Conservation (phyloP, 139 green algal species). For the Asterochloris erici region DNA sequence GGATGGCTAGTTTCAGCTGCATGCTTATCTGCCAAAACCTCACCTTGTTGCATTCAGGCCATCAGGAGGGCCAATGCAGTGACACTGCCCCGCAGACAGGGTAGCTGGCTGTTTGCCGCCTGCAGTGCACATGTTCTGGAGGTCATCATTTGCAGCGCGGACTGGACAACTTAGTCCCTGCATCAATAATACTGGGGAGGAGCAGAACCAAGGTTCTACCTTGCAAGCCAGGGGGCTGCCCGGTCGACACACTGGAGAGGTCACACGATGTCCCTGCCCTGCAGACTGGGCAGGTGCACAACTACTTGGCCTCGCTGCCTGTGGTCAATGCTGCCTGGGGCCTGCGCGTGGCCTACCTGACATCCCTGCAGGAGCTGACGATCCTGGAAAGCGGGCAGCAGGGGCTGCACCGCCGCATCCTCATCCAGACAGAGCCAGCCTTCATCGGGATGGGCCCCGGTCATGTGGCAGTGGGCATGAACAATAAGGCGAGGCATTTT, state of each 20-base stretch:
- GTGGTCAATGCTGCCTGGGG: slow-evolving; percentile 47
- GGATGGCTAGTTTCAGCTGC: too few species aligned
- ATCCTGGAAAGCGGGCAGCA: slow-evolving; percentile 46
- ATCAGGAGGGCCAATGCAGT: too few species aligned
- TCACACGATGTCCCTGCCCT: background rate
- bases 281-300: slow-evolving; percentile 43
- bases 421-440: slow-evolving; percentile 60
- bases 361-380: slow-evolving; percentile 62
- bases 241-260: slow-evolving; percentile 40
- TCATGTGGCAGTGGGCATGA: slow-evolving; percentile 66
- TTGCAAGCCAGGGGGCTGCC: slow-evolving; percentile 39
- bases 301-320: slow-evolving; percentile 62
- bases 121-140: too few species aligned
- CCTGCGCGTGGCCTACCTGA: slow-evolving; percentile 43
- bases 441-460: slow-evolving; percentile 60
- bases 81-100: too few species aligned
- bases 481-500: slow-evolving; percentile 56
- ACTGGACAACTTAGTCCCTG: too few species aligned
- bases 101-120: too few species aligned
- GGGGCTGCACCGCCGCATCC: background rate
- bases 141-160: too few species aligned
- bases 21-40: too few species aligned
- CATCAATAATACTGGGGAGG: too few species aligned
- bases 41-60: too few species aligned
- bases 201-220: background rate